Evolutionary conservation across 1,284 basidiomycete species (phyloP).

Genomic region (Fomitopsis palustris): DNA sequence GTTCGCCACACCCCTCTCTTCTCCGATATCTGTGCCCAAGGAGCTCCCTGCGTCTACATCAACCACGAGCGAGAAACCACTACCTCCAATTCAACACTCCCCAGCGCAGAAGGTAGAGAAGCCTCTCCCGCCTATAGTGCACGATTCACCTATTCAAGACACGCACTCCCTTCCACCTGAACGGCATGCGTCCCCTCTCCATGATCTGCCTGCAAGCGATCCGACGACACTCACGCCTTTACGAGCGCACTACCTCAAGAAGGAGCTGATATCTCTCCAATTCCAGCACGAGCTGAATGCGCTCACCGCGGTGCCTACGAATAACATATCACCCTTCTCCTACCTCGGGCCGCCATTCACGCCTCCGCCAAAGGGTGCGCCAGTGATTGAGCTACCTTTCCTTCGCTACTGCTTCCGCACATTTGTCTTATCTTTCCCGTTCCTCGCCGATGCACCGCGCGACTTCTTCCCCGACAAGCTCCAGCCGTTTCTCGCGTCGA

Average conservation of each 20-base stretch:
- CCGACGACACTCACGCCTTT: conserved; percentile 27
- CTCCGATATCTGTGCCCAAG: conserved; percentile 14
- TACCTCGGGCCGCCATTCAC: conserved; percentile 86
- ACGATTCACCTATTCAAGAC: conserved; percentile 1
- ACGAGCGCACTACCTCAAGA: conserved; percentile 34
- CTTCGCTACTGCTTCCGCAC: conserved; percentile 86
- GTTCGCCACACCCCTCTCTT: conserved; percentile 24
- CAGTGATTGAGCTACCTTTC: conserved; percentile 76
- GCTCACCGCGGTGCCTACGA: conserved; percentile 54
- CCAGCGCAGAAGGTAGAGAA: background rate
- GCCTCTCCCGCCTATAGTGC: background rate
- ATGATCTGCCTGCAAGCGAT: conserved; percentile 1
- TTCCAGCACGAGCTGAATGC: conserved; percentile 73
- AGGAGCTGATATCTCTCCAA: conserved; percentile 66
- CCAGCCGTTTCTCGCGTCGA: conserved; percentile 85
- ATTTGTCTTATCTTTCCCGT: conserved; percentile 91
- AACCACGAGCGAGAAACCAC: background rate
- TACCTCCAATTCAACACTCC: background rate
- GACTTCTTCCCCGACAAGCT: conserved; percentile 91
- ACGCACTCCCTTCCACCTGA: background rate
- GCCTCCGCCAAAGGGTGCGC: conserved; percentile 61
- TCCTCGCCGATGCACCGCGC: conserved; percentile 81
- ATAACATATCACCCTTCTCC: conserved; percentile 73
- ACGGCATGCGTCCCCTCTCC: background rate
- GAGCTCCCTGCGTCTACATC: conserved; percentile 4